A percentile compares a stretch with the other conserved stretches of the same genome.
phyloP scores from a whole-genome alignment of 2,329 filamentous ascomycete species.

The Lasiodiplodia citricola region DNA sequence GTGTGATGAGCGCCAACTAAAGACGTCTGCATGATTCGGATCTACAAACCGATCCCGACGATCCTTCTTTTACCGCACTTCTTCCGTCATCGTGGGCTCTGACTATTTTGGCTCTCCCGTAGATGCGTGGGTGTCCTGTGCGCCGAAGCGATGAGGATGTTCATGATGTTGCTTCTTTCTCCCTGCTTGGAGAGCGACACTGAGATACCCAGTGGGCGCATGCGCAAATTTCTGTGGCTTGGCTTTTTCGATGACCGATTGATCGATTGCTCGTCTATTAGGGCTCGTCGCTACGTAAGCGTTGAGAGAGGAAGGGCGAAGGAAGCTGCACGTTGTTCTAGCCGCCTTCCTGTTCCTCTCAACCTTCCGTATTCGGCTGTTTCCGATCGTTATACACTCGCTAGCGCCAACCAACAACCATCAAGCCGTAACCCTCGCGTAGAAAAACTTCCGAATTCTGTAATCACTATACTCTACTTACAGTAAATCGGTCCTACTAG shows the following conservation, averaged over 20 bases:
- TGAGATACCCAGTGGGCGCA: not conserved
- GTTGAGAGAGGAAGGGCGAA: not conserved
- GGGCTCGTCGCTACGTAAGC: not conserved
- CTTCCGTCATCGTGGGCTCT: too few relatives aligned
- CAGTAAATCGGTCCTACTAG: not conserved
- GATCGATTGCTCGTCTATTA: not conserved
- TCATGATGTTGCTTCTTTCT: not conserved
- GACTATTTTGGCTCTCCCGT: not conserved
- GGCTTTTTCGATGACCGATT: not conserved
- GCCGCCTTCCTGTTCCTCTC: slow-evolving; percentile 15
- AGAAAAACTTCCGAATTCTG: not conserved
- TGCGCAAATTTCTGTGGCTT: not conserved
- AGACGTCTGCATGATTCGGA: not conserved
- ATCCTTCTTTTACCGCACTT: not conserved
- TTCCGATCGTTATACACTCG: not conserved
- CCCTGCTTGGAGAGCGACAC: not conserved
- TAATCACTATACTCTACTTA: not conserved
- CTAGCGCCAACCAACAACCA: not conserved
- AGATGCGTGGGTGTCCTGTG: not conserved
- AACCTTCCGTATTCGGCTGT: not conserved
- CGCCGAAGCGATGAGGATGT: slow-evolving; percentile 2
- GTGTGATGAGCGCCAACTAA: not conserved
- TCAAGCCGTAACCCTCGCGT: not conserved
- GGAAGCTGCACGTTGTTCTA: not conserved
- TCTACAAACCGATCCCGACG: not conserved